These are phyloP conservation scores for Candida patagonica DNA, from an alignment of 805 yeast genomes.

Conservation along the genomic window DNA sequence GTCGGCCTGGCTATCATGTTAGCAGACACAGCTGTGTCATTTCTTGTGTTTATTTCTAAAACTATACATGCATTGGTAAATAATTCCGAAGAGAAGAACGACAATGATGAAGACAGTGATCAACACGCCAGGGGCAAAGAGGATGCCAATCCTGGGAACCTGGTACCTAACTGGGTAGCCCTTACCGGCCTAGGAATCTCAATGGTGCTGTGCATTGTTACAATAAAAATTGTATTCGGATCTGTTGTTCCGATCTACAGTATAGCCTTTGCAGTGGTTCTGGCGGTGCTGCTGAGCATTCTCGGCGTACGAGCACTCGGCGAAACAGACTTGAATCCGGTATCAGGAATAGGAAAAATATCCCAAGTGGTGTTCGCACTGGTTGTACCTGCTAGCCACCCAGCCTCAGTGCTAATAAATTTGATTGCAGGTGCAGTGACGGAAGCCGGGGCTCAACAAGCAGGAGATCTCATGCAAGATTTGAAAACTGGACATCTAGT, in stretches of 20 bases:
- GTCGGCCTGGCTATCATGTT: constrained; percentile 88
- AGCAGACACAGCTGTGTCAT: constrained; percentile 78
- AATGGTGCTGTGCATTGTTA: constrained; percentile 53
- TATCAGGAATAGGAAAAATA: constrained; percentile 89
- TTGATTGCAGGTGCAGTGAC: constrained; percentile 94
- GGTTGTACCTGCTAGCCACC: constrained; percentile 62
- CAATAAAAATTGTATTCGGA: constrained; percentile 65
- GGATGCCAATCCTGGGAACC: constrained; percentile 31
- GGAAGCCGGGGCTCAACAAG: constrained; percentile 98
- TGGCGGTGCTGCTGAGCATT: constrained; percentile 73
- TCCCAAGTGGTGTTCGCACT: constrained; percentile 85
- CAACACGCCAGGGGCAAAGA: constrained; percentile 3
- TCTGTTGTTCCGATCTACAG: constrained; percentile 62
- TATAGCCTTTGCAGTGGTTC: constrained; percentile 51
- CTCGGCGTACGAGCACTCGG: constrained; percentile 92
- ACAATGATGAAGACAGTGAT: not conserved
- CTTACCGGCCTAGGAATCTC: constrained; percentile 56
- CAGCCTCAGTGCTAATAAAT: constrained; percentile 76
- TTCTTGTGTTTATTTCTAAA: constrained; percentile 57
- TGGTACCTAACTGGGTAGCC: constrained; percentile 44
- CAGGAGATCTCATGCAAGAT: constrained; percentile 97
- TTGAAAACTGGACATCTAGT: constrained; percentile 85
- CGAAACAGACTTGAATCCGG: constrained; percentile 95
- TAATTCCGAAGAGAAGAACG: constrained; percentile 1
- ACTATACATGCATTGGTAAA: constrained; percentile 24